Base-by-base conservation (phyloP, 176 grass and related monocot genomes). In the Saccharum spontaneum region DNA sequence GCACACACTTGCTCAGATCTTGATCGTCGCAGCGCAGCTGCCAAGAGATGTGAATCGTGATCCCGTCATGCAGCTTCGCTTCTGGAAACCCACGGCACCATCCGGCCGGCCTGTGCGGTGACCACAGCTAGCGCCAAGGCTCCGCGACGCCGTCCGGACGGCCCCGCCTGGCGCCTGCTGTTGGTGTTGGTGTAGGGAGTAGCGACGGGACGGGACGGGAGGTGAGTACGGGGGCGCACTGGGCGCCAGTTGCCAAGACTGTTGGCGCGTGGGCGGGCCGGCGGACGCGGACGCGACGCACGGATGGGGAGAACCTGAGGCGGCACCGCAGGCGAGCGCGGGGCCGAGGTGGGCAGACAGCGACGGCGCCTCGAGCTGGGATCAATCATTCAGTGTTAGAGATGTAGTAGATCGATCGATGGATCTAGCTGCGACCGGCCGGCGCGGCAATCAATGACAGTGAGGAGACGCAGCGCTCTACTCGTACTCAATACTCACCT, bases 361-460 rank as follows among this genome's bases (percentile, higher is more conserved):
- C 33, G 33, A 34, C 33, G 33, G 15, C 48, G 0, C 49, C 49
- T 57, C 52, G 50, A 55, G 50, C 17, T 55, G 52, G 52, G 52
- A n/a, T 59, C 54, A 59, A 59, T 59, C 54, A n/a, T 59, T 59
- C 0, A 10, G 20, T n/a, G 54, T 3, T 50, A 50, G 48, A 22
- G 52, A 55, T 55, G 7, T 7, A 54, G n/a, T n/a, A n/a, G n/a
- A n/a, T n/a, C n/a, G 52, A 55, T 55, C 52, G 18, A 55, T 22
- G 52, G 49, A 74, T 74, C 71, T 22, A 38, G 8, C 74, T 16
- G n/a, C 57, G 41, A 63, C 76, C 54, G 13, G 36, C 55, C 37
- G 37, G 76, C 39, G 66, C 37, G 37, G 76, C 39, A 79, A 79
- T 79, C 60, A 65, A 79, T 79, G 77, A 11, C 54, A 59, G 54